Percentiles rank a stretch among this genome's conserved stretches.
Evolutionary conservation across 2,329 filamentous ascomycete species (phyloP).

Genomic region (Alternaria triticina): DNA sequence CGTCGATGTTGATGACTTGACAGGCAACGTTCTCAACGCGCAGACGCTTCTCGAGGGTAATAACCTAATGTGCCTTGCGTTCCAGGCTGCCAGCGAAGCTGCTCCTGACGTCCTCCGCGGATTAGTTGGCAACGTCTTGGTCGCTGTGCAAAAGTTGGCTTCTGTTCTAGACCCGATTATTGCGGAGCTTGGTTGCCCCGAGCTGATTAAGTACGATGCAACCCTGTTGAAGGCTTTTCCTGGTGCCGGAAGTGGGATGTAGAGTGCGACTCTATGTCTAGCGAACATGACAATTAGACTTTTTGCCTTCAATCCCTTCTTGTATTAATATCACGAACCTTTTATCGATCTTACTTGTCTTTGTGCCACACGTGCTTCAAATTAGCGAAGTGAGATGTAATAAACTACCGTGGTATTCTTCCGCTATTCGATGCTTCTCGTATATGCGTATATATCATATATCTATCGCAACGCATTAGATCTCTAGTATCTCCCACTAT

Average conservation of each 20-base stretch:
- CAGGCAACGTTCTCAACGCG: slow-evolving; percentile 25
- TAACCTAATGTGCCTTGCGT: slow-evolving; percentile 24
- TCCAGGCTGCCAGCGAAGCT: slow-evolving; percentile 20
- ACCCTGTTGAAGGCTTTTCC: slow-evolving; percentile 9
- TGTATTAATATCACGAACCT: neutral
- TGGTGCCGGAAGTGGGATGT: neutral
- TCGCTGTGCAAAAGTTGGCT: slow-evolving; percentile 20
- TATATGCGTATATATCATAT: neutral
- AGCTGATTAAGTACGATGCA: slow-evolving; percentile 21
- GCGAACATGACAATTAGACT: neutral
- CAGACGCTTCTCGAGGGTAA: slow-evolving; percentile 22
- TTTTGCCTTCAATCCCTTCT: neutral
- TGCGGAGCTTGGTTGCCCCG: slow-evolving; percentile 18
- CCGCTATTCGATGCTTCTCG: neutral
- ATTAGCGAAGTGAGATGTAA: no score
- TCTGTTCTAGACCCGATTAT: slow-evolving; percentile 23
- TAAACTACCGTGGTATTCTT: neutral
- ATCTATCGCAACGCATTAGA: neutral
- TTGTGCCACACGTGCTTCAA: neutral
- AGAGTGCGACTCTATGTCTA: neutral
- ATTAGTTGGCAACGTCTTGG: slow-evolving; percentile 19
- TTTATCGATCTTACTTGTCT: neutral
- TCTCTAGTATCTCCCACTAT: neutral
- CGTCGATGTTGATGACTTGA: slow-evolving; percentile 22
- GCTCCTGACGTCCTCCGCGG: slow-evolving; percentile 20